Conservation (phyloP, 805 yeast genomes). For the Schizosaccharomyces osmophilus region DNA sequence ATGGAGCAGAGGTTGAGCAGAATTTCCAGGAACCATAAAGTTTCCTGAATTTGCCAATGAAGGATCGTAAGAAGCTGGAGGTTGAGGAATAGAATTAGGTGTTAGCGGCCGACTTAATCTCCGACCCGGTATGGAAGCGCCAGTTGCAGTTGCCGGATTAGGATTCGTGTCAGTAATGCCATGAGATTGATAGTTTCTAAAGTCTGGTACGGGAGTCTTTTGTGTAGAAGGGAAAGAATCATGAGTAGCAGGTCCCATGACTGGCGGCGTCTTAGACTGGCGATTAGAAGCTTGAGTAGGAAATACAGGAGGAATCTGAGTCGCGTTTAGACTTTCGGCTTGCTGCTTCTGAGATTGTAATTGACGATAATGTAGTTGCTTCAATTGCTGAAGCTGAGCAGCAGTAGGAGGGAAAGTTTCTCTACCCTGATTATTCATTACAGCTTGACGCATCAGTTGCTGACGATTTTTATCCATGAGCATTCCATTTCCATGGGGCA, state of each 20-base stretch:
- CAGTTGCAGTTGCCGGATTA: too few relatives aligned
- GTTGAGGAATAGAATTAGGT: not conserved
- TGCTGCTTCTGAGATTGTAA: conserved; percentile 5
- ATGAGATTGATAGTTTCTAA: not conserved
- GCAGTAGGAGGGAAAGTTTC: conserved; percentile 3
- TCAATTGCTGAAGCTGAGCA: conserved; percentile 7
- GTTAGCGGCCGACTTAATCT: not conserved
- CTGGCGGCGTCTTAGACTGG: not conserved
- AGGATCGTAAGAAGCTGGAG: not conserved
- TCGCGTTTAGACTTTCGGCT: conserved; percentile 4
- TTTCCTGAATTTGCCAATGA: not conserved
- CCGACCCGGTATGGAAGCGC: too few relatives aligned
- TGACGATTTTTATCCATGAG: not conserved
- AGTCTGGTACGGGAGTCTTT: not conserved
- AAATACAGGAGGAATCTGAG: conserved; percentile 5
- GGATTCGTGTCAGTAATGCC: too few relatives aligned
- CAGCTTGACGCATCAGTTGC: not conserved
- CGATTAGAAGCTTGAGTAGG: not conserved
- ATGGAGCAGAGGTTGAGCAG: not conserved
- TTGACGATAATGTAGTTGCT: conserved; percentile 6
- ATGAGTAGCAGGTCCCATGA: not conserved
- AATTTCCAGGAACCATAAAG: not conserved
- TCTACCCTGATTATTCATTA: not conserved
- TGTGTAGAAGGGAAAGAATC: not conserved
- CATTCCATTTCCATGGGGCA: not conserved